Evolutionary conservation across 2,329 filamentous ascomycete species (phyloP), one percentile per base, ranked within the genome.

Genomic region (Nigrograna mackinnonii): DNA sequence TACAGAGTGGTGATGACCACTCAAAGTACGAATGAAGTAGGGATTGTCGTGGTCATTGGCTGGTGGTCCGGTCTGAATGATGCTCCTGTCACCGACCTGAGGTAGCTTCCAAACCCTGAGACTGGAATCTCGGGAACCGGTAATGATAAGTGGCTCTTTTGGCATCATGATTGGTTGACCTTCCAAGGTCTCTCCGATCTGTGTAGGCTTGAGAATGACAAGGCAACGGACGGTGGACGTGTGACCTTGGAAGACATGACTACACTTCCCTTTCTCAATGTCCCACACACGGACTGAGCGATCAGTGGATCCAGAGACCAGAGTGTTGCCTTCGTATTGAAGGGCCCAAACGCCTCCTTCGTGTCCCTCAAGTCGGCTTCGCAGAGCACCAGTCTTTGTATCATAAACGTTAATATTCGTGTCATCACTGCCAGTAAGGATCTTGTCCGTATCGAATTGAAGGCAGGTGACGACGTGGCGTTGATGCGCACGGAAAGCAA

Each of bases 271-370:
- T 57, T 87, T 87, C 62, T 95, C 90, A 50, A 99, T 96, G 64
- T 99, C 92, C 94, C 94, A 99, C 0, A 99, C 92, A n/a, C 94
- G 85, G n/a, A 99, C 94, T 9, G 94, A 95, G 35, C 94, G 81
- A 69, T 99, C 94, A 0, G 94, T 99, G 5, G 91, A 96, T 2
- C 94, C 94, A 13, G 94, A 99, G 2, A 99, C 94, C 16, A 99
- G 75, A 13, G 89, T 90, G 63, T 97, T 96, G 37, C 91, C 92
- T 63, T 96, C 86, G 64, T 97, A 99, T 67, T 97, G 91, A 39
- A 99, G 73, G 21, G 94, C 94, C 94, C 94, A 99, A 1, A 99
- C 94, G 34, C 94, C 94, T 22, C 94, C 94, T 68, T 99, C 94
- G 56, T 99, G 94, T 2, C 94, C 94, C 59, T 91, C 86, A 2